Conservation (phyloP, 1,284 basidiomycete species). For the Gymnopus androsaceus region DNA sequence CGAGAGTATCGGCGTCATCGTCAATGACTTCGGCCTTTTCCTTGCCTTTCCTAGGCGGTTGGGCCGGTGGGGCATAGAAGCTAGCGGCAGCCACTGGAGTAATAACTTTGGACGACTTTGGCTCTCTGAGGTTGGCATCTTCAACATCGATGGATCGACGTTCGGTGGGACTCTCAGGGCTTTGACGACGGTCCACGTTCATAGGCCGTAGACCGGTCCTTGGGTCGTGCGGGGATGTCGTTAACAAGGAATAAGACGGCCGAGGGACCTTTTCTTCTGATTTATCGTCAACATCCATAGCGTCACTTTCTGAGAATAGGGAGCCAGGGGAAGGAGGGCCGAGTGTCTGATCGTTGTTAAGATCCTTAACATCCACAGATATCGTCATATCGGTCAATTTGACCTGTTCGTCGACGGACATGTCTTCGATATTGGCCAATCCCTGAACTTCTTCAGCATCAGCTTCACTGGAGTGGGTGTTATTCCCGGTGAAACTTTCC, state of each 20-base stretch:
- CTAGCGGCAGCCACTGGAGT: not conserved
- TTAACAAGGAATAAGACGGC: not conserved
- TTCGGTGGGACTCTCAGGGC: not conserved
- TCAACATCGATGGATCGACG: not conserved
- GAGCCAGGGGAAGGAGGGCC: not conserved
- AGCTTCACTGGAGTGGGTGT: conserved; percentile 4
- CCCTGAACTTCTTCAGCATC: conserved; percentile 1
- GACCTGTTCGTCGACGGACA: not conserved
- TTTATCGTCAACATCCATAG: conserved; percentile 4
- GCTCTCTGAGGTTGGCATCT: not conserved
- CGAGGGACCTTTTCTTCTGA: not conserved
- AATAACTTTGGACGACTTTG: not conserved
- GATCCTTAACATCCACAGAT: too few relatives aligned
- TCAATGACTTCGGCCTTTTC: conserved; percentile 12
- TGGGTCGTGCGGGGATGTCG: not conserved
- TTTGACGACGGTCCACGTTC: not conserved
- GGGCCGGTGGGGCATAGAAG: conserved; percentile 4
- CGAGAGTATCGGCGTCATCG: conserved; percentile 18
- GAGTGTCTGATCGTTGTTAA: too few relatives aligned
- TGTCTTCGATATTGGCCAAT: not conserved
- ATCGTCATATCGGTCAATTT: too few relatives aligned
- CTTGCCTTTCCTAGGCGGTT: not conserved
- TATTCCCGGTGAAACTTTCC: not conserved
- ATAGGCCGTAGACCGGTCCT: not conserved
- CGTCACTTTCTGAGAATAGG: not conserved